phyloP scores from a whole-genome alignment of 768 basidiomycete genomes.

The Pisolithus tinctorius region DNA sequence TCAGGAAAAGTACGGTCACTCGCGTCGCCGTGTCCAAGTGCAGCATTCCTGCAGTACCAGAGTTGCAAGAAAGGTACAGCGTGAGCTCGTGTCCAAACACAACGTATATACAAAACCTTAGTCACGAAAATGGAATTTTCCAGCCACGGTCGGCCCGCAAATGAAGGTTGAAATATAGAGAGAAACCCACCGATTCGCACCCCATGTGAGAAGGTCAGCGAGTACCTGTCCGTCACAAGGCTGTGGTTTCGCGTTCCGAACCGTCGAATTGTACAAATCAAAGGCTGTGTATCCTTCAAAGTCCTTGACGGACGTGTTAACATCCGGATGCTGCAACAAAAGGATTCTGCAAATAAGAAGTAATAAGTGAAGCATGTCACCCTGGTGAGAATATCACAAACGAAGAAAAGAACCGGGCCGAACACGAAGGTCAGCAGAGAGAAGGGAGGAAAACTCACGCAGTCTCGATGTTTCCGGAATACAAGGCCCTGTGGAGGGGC shows the following conservation, averaged over 20 bases:
- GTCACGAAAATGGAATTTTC: too few relatives aligned
- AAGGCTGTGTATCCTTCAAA: constrained; percentile 86
- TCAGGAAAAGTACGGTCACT: constrained; percentile 79
- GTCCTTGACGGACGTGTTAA: constrained; percentile 70
- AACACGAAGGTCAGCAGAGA: background rate
- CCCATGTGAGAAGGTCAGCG: constrained; percentile 81
- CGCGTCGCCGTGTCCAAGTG: constrained; percentile 77
- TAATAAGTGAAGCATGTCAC: background rate
- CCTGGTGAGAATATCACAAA: background rate
- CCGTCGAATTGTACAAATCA: constrained; percentile 88
- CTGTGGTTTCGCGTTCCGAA: constrained; percentile 63
- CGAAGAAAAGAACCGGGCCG: background rate
- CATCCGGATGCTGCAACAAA: constrained; percentile 68
- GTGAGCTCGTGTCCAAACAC: too few relatives aligned
- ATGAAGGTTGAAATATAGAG: constrained; percentile 3
- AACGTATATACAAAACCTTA: too few relatives aligned
- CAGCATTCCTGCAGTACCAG: constrained; percentile 56
- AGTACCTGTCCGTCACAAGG: constrained; percentile 23
- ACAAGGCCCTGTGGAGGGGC: constrained; percentile 81
- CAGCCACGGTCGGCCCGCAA: too few relatives aligned
- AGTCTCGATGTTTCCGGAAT: constrained; percentile 66
- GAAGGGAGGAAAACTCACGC: constrained; percentile 41
- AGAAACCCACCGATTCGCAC: constrained; percentile 58
- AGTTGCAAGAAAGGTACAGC: background rate
- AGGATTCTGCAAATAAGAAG: constrained; percentile 47